Percentiles rank a stretch among this genome's conserved stretches.
phyloP scores from a whole-genome alignment of 179 eudicot species.

The Vitellaria paradoxa region DNA sequence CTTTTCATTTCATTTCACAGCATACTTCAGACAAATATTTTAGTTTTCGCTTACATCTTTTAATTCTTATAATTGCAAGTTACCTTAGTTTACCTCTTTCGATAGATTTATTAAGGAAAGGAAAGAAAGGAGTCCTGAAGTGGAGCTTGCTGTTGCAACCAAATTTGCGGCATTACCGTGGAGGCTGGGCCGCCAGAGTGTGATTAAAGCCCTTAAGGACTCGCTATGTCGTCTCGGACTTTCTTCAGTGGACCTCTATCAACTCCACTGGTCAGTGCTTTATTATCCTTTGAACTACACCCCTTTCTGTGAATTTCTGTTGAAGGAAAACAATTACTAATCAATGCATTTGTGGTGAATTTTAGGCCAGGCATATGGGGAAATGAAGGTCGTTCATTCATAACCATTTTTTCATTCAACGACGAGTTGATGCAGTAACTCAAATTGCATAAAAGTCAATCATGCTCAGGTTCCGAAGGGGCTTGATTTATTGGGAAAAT shows the following conservation, averaged over 20 bases:
- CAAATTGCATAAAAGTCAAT: not conserved
- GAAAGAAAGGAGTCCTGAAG: slow-evolving; percentile 56
- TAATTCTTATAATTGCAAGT: not conserved
- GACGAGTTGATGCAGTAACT: slow-evolving; percentile 13
- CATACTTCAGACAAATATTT: not conserved
- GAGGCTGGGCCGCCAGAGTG: slow-evolving; percentile 89
- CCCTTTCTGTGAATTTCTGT: slow-evolving; percentile 12
- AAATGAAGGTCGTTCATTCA: slow-evolving; percentile 65
- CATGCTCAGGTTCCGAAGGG: slow-evolving; percentile 4
- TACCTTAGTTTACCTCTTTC: not conserved
- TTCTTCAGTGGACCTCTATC: slow-evolving; percentile 83
- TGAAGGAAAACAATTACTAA: slow-evolving; percentile 10
- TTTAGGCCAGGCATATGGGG: slow-evolving; percentile 97
- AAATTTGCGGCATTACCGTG: slow-evolving; percentile 93
- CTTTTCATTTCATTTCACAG: not conserved
- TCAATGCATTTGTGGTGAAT: slow-evolving; percentile 15
- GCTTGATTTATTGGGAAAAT: slow-evolving; percentile 20
- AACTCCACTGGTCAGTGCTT: slow-evolving; percentile 78
- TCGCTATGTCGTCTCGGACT: slow-evolving; percentile 70
- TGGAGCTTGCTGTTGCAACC: slow-evolving; percentile 72
- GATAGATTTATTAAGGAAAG: slow-evolving; percentile 78
- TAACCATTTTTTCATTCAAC: slow-evolving; percentile 21
- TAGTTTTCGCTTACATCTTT: not conserved
- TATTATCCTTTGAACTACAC: not conserved
- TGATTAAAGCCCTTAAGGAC: slow-evolving; percentile 67